Percentiles rank a stretch among this genome's conserved stretches.
These are phyloP conservation scores for Cotoneaster glaucophyllus DNA, from an alignment of 306 rosid genomes.

Conservation along the genomic window DNA sequence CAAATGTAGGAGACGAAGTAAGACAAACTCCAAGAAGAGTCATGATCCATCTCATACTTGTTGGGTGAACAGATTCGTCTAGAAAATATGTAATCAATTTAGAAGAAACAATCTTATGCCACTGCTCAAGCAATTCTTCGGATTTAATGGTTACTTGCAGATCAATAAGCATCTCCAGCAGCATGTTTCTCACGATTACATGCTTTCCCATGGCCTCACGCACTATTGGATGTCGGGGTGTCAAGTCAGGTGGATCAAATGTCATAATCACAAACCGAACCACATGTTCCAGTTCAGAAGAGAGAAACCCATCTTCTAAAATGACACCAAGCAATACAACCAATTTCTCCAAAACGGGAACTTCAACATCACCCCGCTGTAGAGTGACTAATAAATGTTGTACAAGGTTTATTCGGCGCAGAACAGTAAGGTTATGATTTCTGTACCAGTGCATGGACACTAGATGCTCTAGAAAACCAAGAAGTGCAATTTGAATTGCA, in stretches of 20 bases:
- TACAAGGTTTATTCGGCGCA: constrained; percentile 89
- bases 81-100: constrained; percentile 94
- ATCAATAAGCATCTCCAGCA: constrained; percentile 97
- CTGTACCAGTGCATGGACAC: constrained; percentile 99
- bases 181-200: constrained; percentile 95
- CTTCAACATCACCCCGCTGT: constrained; percentile 99
- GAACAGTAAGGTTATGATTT: constrained; percentile 86
- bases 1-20: constrained; percentile 89
- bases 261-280: constrained; percentile 98
- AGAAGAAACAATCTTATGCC: constrained; percentile 97
- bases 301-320: constrained; percentile 90
- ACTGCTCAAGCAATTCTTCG: constrained; percentile 90
- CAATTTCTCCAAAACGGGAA: constrained; percentile 90
- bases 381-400: constrained; percentile 95
- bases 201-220: constrained; percentile 99
- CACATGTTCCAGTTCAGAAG: constrained; percentile 91
- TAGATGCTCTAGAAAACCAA: constrained; percentile 93
- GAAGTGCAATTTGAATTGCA: constrained; percentile 85
- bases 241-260: constrained; percentile 86
- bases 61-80: constrained; percentile 95
- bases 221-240: constrained; percentile 47
- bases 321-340: constrained; percentile 97
- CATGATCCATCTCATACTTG: constrained; percentile 99
- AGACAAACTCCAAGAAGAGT: constrained; percentile 98
- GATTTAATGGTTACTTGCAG: constrained; percentile 88